Conservation (phyloP, 139 green algal genomes). For the Picochlorum sp. region DNA sequence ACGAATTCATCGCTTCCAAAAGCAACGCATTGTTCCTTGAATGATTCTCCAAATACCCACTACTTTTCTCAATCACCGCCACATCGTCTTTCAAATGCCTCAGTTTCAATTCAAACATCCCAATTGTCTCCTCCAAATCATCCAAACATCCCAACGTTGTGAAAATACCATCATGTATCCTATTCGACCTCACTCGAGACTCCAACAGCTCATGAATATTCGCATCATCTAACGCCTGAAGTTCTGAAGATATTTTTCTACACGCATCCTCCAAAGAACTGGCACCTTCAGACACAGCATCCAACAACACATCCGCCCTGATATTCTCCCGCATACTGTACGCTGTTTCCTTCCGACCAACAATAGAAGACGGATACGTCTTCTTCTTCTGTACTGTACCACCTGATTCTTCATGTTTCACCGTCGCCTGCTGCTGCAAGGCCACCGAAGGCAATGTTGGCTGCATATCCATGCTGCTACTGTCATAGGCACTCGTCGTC, state of each 20-base stretch:
- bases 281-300: conserved; percentile 36
- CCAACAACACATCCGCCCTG: conserved; percentile 25
- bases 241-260: conserved; percentile 29
- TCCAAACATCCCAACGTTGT: conserved; percentile 29
- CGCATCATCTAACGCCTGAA: conserved; percentile 39
- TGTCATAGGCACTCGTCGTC: too few relatives aligned
- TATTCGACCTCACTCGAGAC: conserved; percentile 13
- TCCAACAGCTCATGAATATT: conserved; percentile 46
- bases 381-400: background rate
- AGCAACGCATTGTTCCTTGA: conserved; percentile 37
- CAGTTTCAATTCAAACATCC: conserved; percentile 39
- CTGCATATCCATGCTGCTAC: too few relatives aligned
- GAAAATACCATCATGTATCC: conserved; percentile 21
- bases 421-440: too few relatives aligned
- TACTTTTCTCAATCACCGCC: conserved; percentile 40
- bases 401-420: background rate
- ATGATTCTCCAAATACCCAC: conserved; percentile 44
- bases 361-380: background rate
- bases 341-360: background rate
- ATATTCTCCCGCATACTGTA: background rate
- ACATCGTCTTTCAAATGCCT: conserved; percentile 39
- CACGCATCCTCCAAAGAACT: conserved; percentile 40
- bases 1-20: conserved; percentile 29
- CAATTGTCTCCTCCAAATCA: conserved; percentile 43
- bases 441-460: too few relatives aligned